Percentiles rank a stretch among this genome's conserved stretches.
Evolutionary conservation across 179 eudicot genomes (phyloP).

Genomic region (Nepenthes alata): DNA sequence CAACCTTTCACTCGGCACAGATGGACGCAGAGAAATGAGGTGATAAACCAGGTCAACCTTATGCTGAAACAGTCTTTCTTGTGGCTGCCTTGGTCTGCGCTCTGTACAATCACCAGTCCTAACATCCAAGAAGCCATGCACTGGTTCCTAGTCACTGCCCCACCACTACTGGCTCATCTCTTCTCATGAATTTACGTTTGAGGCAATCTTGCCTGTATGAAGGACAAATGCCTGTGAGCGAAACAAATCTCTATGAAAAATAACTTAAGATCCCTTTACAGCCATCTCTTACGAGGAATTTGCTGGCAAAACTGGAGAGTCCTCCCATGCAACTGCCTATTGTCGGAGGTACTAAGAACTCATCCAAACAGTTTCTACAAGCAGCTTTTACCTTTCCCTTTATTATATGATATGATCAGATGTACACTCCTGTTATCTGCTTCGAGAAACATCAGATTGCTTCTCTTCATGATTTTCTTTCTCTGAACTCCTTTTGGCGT

Average conservation of each 20-base stretch:
- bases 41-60: too few relatives aligned
- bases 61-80: too few relatives aligned
- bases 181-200: too few relatives aligned
- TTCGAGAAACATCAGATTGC: conserved; percentile 22
- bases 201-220: too few relatives aligned
- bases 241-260: background rate
- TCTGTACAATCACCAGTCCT: too few relatives aligned
- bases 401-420: conserved; percentile 2
- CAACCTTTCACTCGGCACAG: too few relatives aligned
- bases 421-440: conserved; percentile 14
- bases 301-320: conserved; percentile 30
- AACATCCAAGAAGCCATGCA: too few relatives aligned
- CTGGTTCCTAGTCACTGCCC: too few relatives aligned
- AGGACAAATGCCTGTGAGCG: too few relatives aligned
- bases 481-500: conserved; percentile 19
- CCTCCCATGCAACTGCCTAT: conserved; percentile 35
- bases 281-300: conserved; percentile 56
- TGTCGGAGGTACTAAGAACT: conserved; percentile 21
- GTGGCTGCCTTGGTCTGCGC: too few relatives aligned
- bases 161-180: too few relatives aligned
- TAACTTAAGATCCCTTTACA: conserved; percentile 58
- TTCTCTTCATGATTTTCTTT: conserved; percentile 20
- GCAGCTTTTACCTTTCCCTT: conserved; percentile 16
- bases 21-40: too few relatives aligned
- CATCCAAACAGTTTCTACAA: conserved; percentile 24